Conservation (phyloP, 2,329 filamentous ascomycete species). For the Pseudogymnoascus sp. region DNA sequence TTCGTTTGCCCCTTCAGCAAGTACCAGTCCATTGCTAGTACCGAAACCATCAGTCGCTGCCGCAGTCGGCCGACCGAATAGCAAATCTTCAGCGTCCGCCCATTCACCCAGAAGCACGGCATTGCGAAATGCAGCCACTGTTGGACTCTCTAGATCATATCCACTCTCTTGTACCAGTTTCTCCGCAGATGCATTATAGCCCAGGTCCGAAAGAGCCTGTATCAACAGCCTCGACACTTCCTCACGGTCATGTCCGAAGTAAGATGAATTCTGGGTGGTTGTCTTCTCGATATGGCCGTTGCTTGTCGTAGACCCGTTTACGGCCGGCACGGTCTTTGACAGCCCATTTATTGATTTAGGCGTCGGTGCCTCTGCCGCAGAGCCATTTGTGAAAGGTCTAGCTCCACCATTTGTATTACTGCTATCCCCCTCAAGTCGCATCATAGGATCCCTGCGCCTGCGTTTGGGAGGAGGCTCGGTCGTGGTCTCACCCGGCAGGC, state of each 20-base stretch:
- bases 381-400: constrained; percentile 51
- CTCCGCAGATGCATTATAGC: constrained; percentile 70
- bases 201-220: constrained; percentile 82
- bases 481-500: constrained; percentile 15
- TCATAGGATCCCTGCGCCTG: constrained; percentile 49
- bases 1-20: constrained; percentile 68
- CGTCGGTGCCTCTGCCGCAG: constrained; percentile 34
- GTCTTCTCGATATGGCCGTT: constrained; percentile 22
- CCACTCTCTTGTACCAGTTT: constrained; percentile 75
- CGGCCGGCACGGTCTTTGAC: constrained; percentile 37
- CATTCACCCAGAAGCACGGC: constrained; percentile 77
- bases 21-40: constrained; percentile 43
- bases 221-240: constrained; percentile 90
- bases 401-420: constrained; percentile 48
- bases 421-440: constrained; percentile 55
- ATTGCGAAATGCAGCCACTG: constrained; percentile 76
- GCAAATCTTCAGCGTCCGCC: constrained; percentile 73
- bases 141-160: constrained; percentile 75
- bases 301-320: constrained; percentile 47
- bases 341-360: constrained; percentile 41
- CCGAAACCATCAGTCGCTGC: constrained; percentile 25
- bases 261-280: constrained; percentile 35
- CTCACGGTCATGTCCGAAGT: constrained; percentile 82
- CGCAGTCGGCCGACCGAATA: constrained; percentile 46
- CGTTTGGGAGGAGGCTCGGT: constrained; percentile 46